Conservation (phyloP, 805 yeast genomes). For the Brettanomyces custersianus region DNA sequence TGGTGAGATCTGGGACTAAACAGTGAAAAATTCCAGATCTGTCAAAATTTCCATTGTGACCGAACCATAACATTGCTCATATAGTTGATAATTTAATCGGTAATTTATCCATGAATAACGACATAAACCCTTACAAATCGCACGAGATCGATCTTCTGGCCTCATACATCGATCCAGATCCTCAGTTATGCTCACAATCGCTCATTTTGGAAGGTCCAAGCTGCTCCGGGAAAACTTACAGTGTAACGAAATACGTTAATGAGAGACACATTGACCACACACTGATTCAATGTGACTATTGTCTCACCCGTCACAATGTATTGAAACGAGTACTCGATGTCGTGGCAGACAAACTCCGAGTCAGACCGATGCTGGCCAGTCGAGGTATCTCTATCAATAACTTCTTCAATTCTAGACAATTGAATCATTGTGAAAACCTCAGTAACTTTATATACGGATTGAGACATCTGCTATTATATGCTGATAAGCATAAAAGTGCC, state of each 20-base stretch:
- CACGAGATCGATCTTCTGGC: not conserved
- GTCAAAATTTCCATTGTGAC: too few species aligned
- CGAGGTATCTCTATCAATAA: too few species aligned
- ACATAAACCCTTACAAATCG: not conserved
- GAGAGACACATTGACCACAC: constrained; percentile 18
- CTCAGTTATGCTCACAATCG: constrained; percentile 24
- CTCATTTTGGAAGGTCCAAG: constrained; percentile 39
- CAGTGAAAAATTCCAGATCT: not conserved
- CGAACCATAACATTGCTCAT: too few species aligned
- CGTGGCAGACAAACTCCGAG: not conserved
- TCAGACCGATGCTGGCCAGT: too few species aligned
- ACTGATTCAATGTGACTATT: constrained; percentile 35
- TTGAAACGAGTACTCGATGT: constrained; percentile 31
- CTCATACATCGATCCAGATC: constrained; percentile 5
- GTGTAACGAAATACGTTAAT: constrained; percentile 26
- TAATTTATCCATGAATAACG: too few species aligned
- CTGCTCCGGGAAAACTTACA: constrained; percentile 39
- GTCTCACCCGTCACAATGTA: constrained; percentile 31
- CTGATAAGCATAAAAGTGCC: not conserved
- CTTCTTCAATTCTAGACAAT: too few species aligned
- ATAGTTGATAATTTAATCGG: too few species aligned
- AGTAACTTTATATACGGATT: constrained; percentile 19
- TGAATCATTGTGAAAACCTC: constrained; percentile 6
- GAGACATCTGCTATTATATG: constrained; percentile 25
- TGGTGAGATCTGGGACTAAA: not conserved